Evolutionary conservation across 2,329 filamentous ascomycete species (phyloP).

Genomic region (Arachnopeziza araneosa): DNA sequence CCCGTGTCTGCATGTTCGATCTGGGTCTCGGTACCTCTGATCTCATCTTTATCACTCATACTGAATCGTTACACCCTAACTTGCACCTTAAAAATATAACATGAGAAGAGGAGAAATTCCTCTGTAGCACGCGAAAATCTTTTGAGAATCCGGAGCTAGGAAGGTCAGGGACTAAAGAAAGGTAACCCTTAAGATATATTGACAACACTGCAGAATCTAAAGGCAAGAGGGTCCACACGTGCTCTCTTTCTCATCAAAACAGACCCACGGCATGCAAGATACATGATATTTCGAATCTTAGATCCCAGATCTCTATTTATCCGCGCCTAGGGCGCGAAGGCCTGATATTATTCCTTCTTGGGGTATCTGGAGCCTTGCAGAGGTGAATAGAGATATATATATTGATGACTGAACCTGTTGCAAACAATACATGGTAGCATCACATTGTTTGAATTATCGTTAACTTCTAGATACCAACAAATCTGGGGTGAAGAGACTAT

Average conservation of each 20-base stretch:
- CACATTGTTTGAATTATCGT: too few relatives aligned
- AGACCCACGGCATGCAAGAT: not conserved
- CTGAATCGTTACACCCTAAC: not conserved
- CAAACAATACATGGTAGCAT: too few relatives aligned
- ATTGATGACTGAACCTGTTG: too few relatives aligned
- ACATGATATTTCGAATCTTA: not conserved
- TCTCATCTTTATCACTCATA: not conserved
- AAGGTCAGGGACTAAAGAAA: not conserved
- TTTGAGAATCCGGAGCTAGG: not conserved
- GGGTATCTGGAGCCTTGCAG: too few relatives aligned
- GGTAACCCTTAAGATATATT: not conserved
- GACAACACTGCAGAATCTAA: not conserved
- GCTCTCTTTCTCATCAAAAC: not conserved
- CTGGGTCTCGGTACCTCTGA: not conserved
- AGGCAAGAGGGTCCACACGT: not conserved
- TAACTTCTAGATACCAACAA: too few relatives aligned
- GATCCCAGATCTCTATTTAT: too few relatives aligned
- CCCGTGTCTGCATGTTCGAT: not conserved
- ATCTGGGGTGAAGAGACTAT: too few relatives aligned
- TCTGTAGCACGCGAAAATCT: not conserved
- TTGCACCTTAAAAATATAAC: not conserved
- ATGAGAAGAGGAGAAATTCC: not conserved
- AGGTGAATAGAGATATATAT: too few relatives aligned
- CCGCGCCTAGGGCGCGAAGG: too few relatives aligned
- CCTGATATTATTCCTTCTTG: too few relatives aligned